Evolutionary conservation across 2,329 filamentous ascomycete species (phyloP), one percentile per base, ranked within the genome.

Genomic region (Alternaria consortialis): DNA sequence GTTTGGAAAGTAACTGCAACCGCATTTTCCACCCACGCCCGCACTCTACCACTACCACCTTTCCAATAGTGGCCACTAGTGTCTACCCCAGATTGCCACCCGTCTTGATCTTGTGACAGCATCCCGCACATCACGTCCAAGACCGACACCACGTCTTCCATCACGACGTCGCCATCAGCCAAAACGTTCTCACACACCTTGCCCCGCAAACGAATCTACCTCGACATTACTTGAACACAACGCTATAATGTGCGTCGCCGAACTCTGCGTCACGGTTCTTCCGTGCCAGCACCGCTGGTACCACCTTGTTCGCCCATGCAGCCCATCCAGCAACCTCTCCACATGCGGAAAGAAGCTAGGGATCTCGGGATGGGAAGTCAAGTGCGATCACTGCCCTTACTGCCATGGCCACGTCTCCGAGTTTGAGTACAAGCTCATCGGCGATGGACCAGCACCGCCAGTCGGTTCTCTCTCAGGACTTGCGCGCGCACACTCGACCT

Each of bases 261-360:
- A 83, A 64, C 77, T 84, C 44, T 83, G 83, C 73, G 80, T 84
- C 58, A 80, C 81, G 52, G 77, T 79, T 7, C 77, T 80, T 54
- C 72, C 79, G 43, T 84, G 83, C 77, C 74, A 77, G 56, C 83
- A 84, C 65, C 80, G 83, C 62, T 84, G 82, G 82, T 84, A 83
- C 74, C 79, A 82, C 60, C 79, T 84, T 29, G 73, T 80, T 34
- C 76, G 78, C 37, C 72, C 81, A 44, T 84, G 83, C 75, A 72
- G 71, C 29, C 76, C 80, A 2, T 74, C 75, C 48, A 78, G 74
- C 68, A 81, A 84, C 66, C 80, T 84, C 54, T 70, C 79, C 69
- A 83, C 83, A 71, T 84, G 83, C 68, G 69, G 76, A 4, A 74
- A 76, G 61, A 81, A 80, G 68, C 76, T 84, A 36, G 76, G 76